Evolutionary conservation across 2,329 filamentous ascomycete genomes (phyloP), one percentile per base, ranked within the genome.

Genomic region (Nannizzia gypsea): DNA sequence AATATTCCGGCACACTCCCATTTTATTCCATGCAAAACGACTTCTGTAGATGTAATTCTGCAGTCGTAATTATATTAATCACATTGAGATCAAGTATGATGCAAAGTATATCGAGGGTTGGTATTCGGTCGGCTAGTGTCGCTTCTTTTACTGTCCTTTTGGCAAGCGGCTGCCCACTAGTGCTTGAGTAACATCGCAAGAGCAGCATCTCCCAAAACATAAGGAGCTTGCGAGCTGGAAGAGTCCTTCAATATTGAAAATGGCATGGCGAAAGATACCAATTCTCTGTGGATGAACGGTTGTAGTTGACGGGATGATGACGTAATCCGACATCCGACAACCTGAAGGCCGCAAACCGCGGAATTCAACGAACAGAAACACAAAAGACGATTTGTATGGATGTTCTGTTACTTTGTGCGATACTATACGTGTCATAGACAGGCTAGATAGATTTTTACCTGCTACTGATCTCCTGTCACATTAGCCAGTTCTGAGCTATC

Each of bases 31-130:
- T n/a, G n/a, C n/a, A n/a, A n/a, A n/a, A n/a, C n/a, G n/a, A n/a
- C n/a, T n/a, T n/a, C n/a, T n/a, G n/a, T n/a, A n/a, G n/a, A 65
- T 11, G 66, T 70, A 56, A 72, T 66, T 36, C 71, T 68, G 59
- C 63, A 70, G 36, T 71, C 61, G 20, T 70, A 58, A 52, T 72
- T 40, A 72, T 70, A 59, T 77, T 77, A 59, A 72, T 72, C 56
- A 67, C 64, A 52, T 75, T 72, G 15, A 76, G 61, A 62, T 77
- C 74, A 26, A 71, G 60, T n/a, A 46, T 70, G 66, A 17, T 59
- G 65, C 4, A 69, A 58, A 3, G 64, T 61, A 54, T 67, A 65
- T 11, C 60, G 50, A 26, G 20, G 57, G 26, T 61, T 31, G n/a
- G 59, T 56, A 31, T 62, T 58, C 6, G 50, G 28, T 6, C 54